These are phyloP conservation scores for Fomitopsis pulvina DNA, from an alignment of 768 basidiomycete genomes.

Conservation along the genomic window DNA sequence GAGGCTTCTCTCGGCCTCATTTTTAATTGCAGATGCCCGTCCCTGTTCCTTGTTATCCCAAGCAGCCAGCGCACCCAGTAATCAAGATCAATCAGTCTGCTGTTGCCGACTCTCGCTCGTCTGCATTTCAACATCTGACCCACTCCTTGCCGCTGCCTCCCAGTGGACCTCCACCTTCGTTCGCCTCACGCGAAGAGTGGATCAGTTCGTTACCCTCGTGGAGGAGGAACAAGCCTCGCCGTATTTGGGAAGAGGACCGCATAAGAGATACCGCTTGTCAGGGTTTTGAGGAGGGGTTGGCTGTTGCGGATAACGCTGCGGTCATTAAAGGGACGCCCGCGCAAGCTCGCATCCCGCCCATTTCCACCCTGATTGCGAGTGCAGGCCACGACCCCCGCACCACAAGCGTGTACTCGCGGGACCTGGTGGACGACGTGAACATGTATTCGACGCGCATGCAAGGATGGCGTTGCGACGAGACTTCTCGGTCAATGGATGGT, in stretches of 20 bases:
- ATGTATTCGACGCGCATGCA: slow-evolving; percentile 27
- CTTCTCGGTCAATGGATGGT: slow-evolving; percentile 30
- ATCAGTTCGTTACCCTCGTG: slow-evolving; percentile 64
- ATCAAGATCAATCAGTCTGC: slow-evolving; percentile 49
- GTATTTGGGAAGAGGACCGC: slow-evolving; percentile 56
- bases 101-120: slow-evolving; percentile 31
- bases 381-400: slow-evolving; percentile 7
- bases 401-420: slow-evolving; percentile 10
- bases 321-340: slow-evolving; percentile 83
- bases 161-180: slow-evolving; percentile 54
- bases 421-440: slow-evolving; percentile 38
- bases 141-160: slow-evolving; percentile 55
- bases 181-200: slow-evolving; percentile 68
- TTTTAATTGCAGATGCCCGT: slow-evolving; percentile 71
- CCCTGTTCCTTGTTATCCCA: slow-evolving; percentile 62
- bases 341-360: slow-evolving; percentile 84
- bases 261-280: slow-evolving; percentile 27
- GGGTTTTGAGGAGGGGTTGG: slow-evolving; percentile 73
- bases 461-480: slow-evolving; percentile 29
- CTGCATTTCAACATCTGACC: slow-evolving; percentile 47
- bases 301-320: slow-evolving; percentile 66
- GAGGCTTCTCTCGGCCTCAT: slow-evolving; percentile 13
- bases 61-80: slow-evolving; percentile 56
- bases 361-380: slow-evolving; percentile 23
- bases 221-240: slow-evolving; percentile 61